phyloP scores from a whole-genome alignment of 257 asterid genomes.

The Penstemon barbatus region DNA sequence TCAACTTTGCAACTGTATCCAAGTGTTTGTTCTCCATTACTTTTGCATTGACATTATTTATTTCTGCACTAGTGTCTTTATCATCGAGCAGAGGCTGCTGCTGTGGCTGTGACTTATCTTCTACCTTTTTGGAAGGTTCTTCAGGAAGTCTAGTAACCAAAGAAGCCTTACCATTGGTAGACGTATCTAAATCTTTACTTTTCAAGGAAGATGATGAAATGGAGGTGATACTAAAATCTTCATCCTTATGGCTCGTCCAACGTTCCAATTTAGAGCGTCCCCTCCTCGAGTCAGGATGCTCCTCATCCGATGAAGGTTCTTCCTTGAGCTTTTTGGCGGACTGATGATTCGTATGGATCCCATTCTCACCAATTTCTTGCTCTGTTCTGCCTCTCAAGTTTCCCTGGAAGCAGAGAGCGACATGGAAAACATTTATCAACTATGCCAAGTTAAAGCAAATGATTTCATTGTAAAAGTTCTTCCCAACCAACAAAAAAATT shows the following conservation, averaged over 20 bases:
- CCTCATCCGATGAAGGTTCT: slow-evolving; percentile 70
- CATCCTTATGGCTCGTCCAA: slow-evolving; percentile 90
- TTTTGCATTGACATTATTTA: slow-evolving; percentile 39
- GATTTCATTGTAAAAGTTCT: not conserved
- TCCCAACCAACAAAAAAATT: not conserved
- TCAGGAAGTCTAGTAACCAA: slow-evolving; percentile 33
- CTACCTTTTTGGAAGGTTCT: slow-evolving; percentile 44
- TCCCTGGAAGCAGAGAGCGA: slow-evolving; percentile 43
- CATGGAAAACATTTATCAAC: slow-evolving; percentile 18
- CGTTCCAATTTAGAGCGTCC: slow-evolving; percentile 92
- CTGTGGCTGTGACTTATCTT: slow-evolving; percentile 43
- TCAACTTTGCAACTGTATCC: slow-evolving; percentile 81
- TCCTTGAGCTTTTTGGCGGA: slow-evolving; percentile 51
- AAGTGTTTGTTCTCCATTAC: slow-evolving; percentile 33
- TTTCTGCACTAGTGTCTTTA: slow-evolving; percentile 45
- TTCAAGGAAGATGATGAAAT: slow-evolving; percentile 49
- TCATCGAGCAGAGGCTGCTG: slow-evolving; percentile 32
- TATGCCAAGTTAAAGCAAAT: slow-evolving; percentile 5
- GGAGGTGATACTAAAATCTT: slow-evolving; percentile 47
- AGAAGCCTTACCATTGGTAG: slow-evolving; percentile 33
- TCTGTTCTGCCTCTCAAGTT: slow-evolving; percentile 51
- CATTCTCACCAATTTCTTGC: slow-evolving; percentile 47
- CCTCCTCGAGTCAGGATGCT: slow-evolving; percentile 49
- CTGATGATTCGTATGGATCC: slow-evolving; percentile 41
- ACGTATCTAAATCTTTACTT: slow-evolving; percentile 38